phyloP scores from a whole-genome alignment of 2,329 filamentous ascomycete genomes.

The Sclerotinia glacialis region DNA sequence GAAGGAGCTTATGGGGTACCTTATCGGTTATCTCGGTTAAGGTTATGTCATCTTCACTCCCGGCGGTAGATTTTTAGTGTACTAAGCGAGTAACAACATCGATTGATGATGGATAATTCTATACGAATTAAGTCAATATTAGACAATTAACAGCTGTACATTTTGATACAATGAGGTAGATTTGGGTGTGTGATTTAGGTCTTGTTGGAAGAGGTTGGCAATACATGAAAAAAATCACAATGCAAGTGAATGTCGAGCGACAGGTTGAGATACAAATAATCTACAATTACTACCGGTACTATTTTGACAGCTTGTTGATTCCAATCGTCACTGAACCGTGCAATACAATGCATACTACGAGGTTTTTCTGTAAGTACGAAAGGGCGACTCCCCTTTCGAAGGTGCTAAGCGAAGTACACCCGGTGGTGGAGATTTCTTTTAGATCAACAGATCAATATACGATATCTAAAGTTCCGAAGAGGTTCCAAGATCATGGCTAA shows the following conservation, averaged over 20 bases:
- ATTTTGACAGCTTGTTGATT: not conserved
- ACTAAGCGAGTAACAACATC: not conserved
- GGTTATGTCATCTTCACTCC: not conserved
- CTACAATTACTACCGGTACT: not conserved
- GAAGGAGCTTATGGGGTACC: not conserved
- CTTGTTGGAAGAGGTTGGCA: not conserved
- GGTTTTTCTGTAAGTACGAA: not conserved
- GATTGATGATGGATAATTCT: not conserved
- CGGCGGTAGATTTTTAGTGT: not conserved
- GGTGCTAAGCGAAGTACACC: not conserved
- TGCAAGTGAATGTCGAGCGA: not conserved
- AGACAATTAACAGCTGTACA: not conserved
- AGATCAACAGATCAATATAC: not conserved
- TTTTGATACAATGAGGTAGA: not conserved
- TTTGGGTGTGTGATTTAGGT: too few species aligned
- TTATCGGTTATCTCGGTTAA: slow-evolving; percentile 9
- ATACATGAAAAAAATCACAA: not conserved
- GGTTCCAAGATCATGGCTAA: slow-evolving; percentile 2
- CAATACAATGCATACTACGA: not conserved
- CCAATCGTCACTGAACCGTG: not conserved
- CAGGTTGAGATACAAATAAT: not conserved
- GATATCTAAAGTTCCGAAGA: not conserved
- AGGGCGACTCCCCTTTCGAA: slow-evolving; percentile 3
- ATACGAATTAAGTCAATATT: not conserved
- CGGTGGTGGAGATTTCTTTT: not conserved